Base-by-base conservation (phyloP, 2,329 filamentous ascomycete genomes). In the Fusarium robinianum region DNA sequence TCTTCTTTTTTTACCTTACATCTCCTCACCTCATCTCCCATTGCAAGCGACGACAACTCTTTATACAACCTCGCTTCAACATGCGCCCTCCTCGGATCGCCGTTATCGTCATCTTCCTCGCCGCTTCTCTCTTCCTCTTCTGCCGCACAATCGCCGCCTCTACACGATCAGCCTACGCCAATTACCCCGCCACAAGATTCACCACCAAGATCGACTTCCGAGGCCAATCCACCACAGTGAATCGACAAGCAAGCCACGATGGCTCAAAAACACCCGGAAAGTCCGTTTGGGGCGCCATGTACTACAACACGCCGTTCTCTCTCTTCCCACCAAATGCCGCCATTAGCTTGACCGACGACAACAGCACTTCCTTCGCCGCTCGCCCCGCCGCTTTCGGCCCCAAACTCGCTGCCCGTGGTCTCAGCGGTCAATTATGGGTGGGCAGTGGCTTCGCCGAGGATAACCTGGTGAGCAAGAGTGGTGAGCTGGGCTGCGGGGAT, bases 261-360 rank as follows among this genome's bases (percentile, higher is more conserved):
- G 43, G 48, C 18, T 41, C 43, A 18, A 21, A 27, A 24, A 53
- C 42, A 33, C 36, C 57, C 17, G 49, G 50, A 30, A 62, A 58
- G 30, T 61, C 64, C 6, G 51, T 67, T 25, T 66, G 66, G 55
- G 61, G 66, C 25, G 72, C 88, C 53, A 83, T 88, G 68, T 85
- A 85, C 53, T 87, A 88, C 67, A 83, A 83, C 46, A 77, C 84
- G 5, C 85, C 91, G 1, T 88, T 91, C 53, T 90, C 89, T 14
- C 82, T 99, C 15, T 99, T 99, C 66, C 91, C 92, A 5, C 91
- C 91, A 4, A 96, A 94, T 54, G 94, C 94, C 33, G 88, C 95
- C 61, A 96, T 99, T 66, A 96, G 89, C 67, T 79, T 99, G 50
- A 96, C 91, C 63, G 90, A 97, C 69, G 94, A 99, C 70, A 99